phyloP scores from a whole-genome alignment of 2,329 filamentous ascomycete species.

The Corynespora cassiicola region DNA sequence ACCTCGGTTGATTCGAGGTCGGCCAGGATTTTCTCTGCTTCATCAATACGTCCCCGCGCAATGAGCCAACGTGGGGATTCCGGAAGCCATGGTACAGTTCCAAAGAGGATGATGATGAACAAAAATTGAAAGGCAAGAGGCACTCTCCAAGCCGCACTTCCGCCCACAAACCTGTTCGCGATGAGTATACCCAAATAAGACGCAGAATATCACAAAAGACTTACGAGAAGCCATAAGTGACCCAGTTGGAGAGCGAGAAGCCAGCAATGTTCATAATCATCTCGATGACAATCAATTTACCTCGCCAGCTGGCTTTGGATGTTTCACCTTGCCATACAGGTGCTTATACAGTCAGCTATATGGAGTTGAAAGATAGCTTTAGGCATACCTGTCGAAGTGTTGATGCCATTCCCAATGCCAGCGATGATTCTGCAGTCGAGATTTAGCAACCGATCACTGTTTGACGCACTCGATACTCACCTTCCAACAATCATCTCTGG shows the following conservation, averaged over 20 bases:
- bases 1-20: slow-evolving; percentile 54
- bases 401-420: slow-evolving; percentile 60
- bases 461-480: slow-evolving; percentile 11
- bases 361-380: slow-evolving; percentile 15
- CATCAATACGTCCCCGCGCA: slow-evolving; percentile 50
- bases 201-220: slow-evolving; percentile 15
- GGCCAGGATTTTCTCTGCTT: slow-evolving; percentile 57
- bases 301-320: slow-evolving; percentile 50
- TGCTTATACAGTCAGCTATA: slow-evolving; percentile 44
- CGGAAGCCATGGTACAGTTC: slow-evolving; percentile 55
- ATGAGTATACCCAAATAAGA: no score
- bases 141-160: slow-evolving; percentile 27
- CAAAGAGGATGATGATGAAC: slow-evolving; percentile 55
- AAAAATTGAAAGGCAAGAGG: slow-evolving; percentile 57
- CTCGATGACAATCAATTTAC: slow-evolving; percentile 55
- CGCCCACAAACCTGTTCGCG: slow-evolving; percentile 16
- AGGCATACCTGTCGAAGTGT: slow-evolving; percentile 55
- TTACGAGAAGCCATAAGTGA: slow-evolving; percentile 60
- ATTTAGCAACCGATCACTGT: no score
- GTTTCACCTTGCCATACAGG: slow-evolving; percentile 63
- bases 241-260: slow-evolving; percentile 59
- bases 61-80: slow-evolving; percentile 58
- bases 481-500: slow-evolving; percentile 58
- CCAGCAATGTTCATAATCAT: slow-evolving; percentile 60
- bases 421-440: slow-evolving; percentile 48